phyloP scores from a whole-genome alignment of 108 stramenopile species.

The Aurantiochytrium sp. region DNA sequence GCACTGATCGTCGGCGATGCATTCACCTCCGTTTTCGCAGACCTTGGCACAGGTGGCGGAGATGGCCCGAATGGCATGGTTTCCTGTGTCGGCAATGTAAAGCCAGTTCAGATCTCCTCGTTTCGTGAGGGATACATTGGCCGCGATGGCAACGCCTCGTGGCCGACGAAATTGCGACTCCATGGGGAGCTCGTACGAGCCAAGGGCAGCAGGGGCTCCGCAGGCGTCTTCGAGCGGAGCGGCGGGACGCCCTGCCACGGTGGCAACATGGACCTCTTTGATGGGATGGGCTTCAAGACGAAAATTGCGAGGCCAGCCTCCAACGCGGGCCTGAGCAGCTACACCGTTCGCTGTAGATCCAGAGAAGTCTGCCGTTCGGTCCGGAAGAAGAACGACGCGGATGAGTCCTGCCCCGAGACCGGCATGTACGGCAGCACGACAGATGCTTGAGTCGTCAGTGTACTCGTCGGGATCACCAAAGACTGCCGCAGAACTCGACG shows the following conservation, averaged over 20 bases:
- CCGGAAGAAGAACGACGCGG: conserved; percentile 37
- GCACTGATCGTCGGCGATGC: conserved; percentile 60
- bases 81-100: conserved; percentile 65
- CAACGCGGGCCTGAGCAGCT: neutral
- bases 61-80: conserved; percentile 62
- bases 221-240: conserved; percentile 56
- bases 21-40: conserved; percentile 71
- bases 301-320: neutral
- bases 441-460: conserved; percentile 56
- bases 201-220: conserved; percentile 45
- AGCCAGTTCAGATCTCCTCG: neutral
- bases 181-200: conserved; percentile 43
- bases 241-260: conserved; percentile 63
- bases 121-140: conserved; percentile 40
- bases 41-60: conserved; percentile 58
- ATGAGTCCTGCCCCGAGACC: conserved; percentile 46
- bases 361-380: neutral
- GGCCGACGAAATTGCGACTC: conserved; percentile 53
- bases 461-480: conserved; percentile 36
- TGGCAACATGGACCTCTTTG: conserved; percentile 43
- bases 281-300: neutral
- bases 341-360: neutral
- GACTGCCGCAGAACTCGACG: neutral
- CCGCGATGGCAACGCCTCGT: conserved; percentile 46
- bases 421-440: conserved; percentile 61